phyloP scores from a whole-genome alignment of 768 basidiomycete species.

The Hygrophoropsis aurantiaca region DNA sequence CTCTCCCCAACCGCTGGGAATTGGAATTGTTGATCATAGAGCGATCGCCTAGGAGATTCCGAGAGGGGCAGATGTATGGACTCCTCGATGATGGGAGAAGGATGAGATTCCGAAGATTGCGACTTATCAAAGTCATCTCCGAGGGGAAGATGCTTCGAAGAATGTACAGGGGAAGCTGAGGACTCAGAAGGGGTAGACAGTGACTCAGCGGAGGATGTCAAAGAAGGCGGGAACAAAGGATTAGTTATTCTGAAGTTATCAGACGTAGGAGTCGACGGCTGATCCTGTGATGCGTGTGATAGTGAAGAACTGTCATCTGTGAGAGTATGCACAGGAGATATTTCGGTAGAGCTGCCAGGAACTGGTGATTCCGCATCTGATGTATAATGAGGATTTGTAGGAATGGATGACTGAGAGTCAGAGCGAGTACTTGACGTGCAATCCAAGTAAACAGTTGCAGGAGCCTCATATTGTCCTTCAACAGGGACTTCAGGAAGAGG shows the following conservation, averaged over 20 bases:
- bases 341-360: conserved; percentile 15
- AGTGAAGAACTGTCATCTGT: conserved; percentile 34
- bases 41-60: conserved; percentile 17
- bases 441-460: too few species aligned
- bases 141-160: conserved; percentile 39
- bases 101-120: conserved; percentile 20
- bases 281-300: conserved; percentile 29
- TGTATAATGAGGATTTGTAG: neutral
- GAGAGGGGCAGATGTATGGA: conserved; percentile 24
- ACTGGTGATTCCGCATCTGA: conserved; percentile 2
- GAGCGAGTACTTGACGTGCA: neutral
- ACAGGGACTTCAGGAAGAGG: conserved; percentile 27
- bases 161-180: conserved; percentile 37
- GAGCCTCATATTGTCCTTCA: neutral
- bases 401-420: conserved; percentile 3
- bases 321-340: conserved; percentile 21
- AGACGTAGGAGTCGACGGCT: conserved; percentile 35
- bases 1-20: conserved; percentile 45
- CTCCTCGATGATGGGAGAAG: conserved; percentile 30
- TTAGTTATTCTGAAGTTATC: conserved; percentile 26
- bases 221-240: conserved; percentile 41
- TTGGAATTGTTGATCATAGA: conserved; percentile 7
- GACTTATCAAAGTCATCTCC: conserved; percentile 28
- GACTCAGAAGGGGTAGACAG: conserved; percentile 53
- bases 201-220: conserved; percentile 63